phyloP scores from a whole-genome alignment of 2,329 filamentous ascomycete species.

The Fusarium torulosum region DNA sequence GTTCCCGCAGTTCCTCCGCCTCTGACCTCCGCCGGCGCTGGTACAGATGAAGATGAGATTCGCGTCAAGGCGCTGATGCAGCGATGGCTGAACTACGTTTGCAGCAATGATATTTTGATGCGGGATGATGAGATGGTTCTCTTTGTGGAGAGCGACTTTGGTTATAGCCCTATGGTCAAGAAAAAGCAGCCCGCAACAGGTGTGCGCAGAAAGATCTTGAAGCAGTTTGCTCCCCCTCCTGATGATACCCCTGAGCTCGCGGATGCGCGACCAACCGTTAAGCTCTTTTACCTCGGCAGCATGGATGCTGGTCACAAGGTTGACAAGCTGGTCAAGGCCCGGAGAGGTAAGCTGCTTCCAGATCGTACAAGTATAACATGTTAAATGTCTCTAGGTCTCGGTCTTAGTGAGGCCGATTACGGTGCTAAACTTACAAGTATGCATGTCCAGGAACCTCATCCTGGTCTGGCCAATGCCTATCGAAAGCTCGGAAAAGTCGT shows the following conservation, averaged over 20 bases:
- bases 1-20: slow-evolving; percentile 95
- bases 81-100: slow-evolving; percentile 94
- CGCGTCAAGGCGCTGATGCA: slow-evolving; percentile 92
- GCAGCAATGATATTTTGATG: slow-evolving; percentile 91
- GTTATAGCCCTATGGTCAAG: slow-evolving; percentile 94
- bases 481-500: slow-evolving; percentile 94
- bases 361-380: slow-evolving; percentile 2
- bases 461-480: slow-evolving; percentile 88
- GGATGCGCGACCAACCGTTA: slow-evolving; percentile 89
- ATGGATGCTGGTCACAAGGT: slow-evolving; percentile 99
- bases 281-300: slow-evolving; percentile 92
- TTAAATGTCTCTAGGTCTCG: slow-evolving; percentile 74
- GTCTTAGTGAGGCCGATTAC: slow-evolving; percentile 91
- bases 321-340: slow-evolving; percentile 90
- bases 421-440: slow-evolving; percentile 90
- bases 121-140: slow-evolving; percentile 97
- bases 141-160: slow-evolving; percentile 99
- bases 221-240: slow-evolving; percentile 97
- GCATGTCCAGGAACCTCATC: slow-evolving; percentile 90
- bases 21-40: slow-evolving; percentile 92
- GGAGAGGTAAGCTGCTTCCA: slow-evolving; percentile 75
- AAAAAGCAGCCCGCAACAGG: slow-evolving; percentile 98
- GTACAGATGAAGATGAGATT: slow-evolving; percentile 94
- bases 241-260: slow-evolving; percentile 97
- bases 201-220: slow-evolving; percentile 92